phyloP scores from a whole-genome alignment of 2,329 filamentous ascomycete genomes.

The Fusarium coicis region DNA sequence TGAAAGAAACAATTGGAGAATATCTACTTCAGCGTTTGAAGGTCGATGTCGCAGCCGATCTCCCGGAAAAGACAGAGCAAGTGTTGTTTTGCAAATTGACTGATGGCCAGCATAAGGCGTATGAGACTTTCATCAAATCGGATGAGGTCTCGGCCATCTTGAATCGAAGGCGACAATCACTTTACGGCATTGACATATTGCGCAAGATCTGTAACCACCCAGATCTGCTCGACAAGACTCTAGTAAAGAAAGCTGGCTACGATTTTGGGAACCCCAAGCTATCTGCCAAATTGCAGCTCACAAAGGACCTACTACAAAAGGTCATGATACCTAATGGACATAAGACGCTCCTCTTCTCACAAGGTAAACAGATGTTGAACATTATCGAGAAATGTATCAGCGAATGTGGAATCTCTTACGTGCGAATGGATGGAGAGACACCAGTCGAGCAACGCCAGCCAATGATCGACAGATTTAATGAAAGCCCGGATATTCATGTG shows the following conservation, averaged over 20 bases:
- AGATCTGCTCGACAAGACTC: slow-evolving; percentile 77
- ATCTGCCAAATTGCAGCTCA: slow-evolving; percentile 96
- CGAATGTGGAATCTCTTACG: slow-evolving; percentile 76
- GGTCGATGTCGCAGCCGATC: slow-evolving; percentile 89
- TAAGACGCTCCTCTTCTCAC: slow-evolving; percentile 92
- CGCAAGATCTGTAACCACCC: slow-evolving; percentile 99
- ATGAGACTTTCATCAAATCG: slow-evolving; percentile 83
- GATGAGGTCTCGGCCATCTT: slow-evolving; percentile 88
- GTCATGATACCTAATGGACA: slow-evolving; percentile 92
- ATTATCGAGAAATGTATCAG: slow-evolving; percentile 87
- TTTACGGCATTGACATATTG: slow-evolving; percentile 91
- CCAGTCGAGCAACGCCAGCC: slow-evolving; percentile 87
- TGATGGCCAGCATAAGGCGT: slow-evolving; percentile 77
- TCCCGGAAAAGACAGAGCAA: slow-evolving; percentile 95
- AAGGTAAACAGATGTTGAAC: slow-evolving; percentile 94
- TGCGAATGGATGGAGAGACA: slow-evolving; percentile 94
- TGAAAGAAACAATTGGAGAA: slow-evolving; percentile 93
- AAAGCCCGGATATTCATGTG: slow-evolving; percentile 79
- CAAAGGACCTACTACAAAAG: slow-evolving; percentile 81
- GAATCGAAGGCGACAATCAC: slow-evolving; percentile 76
- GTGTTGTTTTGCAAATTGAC: slow-evolving; percentile 97
- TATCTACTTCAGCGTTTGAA: slow-evolving; percentile 95
- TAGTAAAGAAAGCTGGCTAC: slow-evolving; percentile 70
- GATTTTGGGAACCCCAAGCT: slow-evolving; percentile 81
- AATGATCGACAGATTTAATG: slow-evolving; percentile 94